Base-by-base conservation (phyloP, 2,329 filamentous ascomycete species). In the Fusarium veterinarium region DNA sequence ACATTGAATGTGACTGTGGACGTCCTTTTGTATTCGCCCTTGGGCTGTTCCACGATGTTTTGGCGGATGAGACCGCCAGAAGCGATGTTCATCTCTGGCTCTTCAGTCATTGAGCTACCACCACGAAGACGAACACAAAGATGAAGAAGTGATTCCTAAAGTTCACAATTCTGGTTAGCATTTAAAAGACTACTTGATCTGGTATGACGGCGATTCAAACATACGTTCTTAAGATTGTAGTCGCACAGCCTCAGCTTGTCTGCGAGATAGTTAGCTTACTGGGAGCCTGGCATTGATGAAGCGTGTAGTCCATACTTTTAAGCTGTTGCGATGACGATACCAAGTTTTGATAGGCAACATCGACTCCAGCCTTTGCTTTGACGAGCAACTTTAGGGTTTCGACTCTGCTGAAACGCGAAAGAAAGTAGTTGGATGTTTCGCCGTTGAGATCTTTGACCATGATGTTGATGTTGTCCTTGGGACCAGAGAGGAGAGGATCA, bases 11-110 rank as follows among this genome's bases (percentile, higher is more conserved):
- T 46, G 5, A 44, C 2, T 0, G 52, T 30, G 4, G 14, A 12
- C 0, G 53, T 30, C 38, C 60, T 65, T 17, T 7, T 11, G 11
- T 51, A 61, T 2, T 25, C 5, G 3, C 11, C 2, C 8, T 31
- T 4, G 6, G 25, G 8, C 4, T 58, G 2, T 0, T 16, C 3
- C 31, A 58, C 13, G 10, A 71, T 69, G n/a, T 6, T 42, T 12
- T 71, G 65, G 1, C 16, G 33, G 13, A 70, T 70, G 2, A 38
- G 11, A 5, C 67, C 67, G 1, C 64, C 64, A 1, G 55, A 30
- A 19, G 49, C 55, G 6, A 70, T 13, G 10, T 19, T 42, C 59
- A 67, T 56, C 35, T 69, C 66, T 1, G 13, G 23, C 6, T 28
- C 9, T 1, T 40, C 19, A 40, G 11, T 8, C 19, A 40, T 3